Base-by-base conservation (phyloP, 2,329 filamentous ascomycete species). In the Xylariaceae sp. region DNA sequence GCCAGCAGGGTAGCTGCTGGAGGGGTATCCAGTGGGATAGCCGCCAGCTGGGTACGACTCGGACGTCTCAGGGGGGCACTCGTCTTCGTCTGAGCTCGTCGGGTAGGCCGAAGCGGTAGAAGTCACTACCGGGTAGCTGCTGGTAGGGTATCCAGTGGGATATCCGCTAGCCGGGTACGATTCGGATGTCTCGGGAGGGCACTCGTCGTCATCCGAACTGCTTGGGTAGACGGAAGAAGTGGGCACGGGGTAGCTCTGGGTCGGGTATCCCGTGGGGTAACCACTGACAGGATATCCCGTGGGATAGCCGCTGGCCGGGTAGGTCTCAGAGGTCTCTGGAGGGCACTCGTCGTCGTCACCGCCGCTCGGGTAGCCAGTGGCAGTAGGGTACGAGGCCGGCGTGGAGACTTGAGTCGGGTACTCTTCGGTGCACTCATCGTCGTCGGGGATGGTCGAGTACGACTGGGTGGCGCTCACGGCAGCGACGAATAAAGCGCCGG, bases 401-500 rank as follows among this genome's bases (percentile, higher is more conserved):
- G 36, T 40, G 16, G 4, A 4, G 32, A 36, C 32, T n/a, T 33
- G 30, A 29, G 46, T 41, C 23, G 46, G 37, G 16, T 50, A 54
- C 27, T 52, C 50, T 10, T 44, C 44, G 35, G 49, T 29, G 15
- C 50, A 50, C 27, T 54, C 48, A 23, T 56, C 53, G 11, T 55
- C 56, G 11, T 55, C 53, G 24, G 43, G 40, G 29, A 16, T 21
- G 23, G 60, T 41, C 23, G 61, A 46, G 55, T 60, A 57, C 3
- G 52, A 23, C 27, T 46, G 41, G 23, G 55, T 57, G 21, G 67
- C 66, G 47, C 50, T 60, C 23, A 63, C 68, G 27, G 66, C 59
- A 46, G 62, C 64, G 39, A 66, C 60, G 40, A 71, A 56, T 37
- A 70, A 58, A 36, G 64, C 65, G 51, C 68, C 60, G 56, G 65